phyloP scores from a whole-genome alignment of 1,284 basidiomycete species.

The Fistulinella cinereoalba region DNA sequence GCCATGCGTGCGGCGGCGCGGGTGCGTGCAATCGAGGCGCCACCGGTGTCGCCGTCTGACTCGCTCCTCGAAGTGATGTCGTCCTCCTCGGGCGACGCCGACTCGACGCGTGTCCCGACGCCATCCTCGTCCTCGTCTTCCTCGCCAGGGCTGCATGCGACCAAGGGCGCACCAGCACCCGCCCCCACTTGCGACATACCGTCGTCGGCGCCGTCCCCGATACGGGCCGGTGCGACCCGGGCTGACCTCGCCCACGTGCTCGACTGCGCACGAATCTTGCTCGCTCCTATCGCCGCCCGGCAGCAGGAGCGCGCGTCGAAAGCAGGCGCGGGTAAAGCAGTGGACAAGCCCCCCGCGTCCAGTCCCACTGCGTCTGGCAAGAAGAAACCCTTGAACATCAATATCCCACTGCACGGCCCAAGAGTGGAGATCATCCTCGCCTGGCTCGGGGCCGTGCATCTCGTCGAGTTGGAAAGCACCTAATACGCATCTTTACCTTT shows the following conservation, averaged over 20 bases:
- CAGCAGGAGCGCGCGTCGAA: conserved; percentile 53
- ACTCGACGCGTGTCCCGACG: conserved; percentile 20
- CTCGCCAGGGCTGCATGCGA: no score
- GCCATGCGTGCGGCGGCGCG: conserved; percentile 31
- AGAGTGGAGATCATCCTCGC: conserved; percentile 78
- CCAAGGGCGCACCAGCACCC: no score
- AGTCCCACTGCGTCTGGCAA: conserved; percentile 21
- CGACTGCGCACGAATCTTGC: conserved; percentile 63
- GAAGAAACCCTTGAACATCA: conserved; percentile 64
- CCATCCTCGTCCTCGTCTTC: conserved; percentile 8
- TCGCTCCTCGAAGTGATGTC: conserved; percentile 23
- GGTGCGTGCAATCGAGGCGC: conserved; percentile 46
- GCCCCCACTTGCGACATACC: no score
- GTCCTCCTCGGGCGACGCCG: conserved; percentile 23
- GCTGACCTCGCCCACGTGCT: conserved; percentile 46
- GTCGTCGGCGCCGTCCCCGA: no score
- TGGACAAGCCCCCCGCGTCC: neutral
- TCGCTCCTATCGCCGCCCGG: conserved; percentile 61
- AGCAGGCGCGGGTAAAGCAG: conserved; percentile 25
- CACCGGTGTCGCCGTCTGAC: conserved; percentile 28
- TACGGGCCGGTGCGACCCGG: no score
- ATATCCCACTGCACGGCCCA: conserved; percentile 78
- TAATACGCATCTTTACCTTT: neutral
- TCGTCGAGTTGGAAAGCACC: conserved; percentile 61
- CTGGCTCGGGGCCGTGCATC: conserved; percentile 74